These are phyloP conservation scores for Talaromyces sp. DNA, from an alignment of 2,329 filamentous ascomycete species.

Conservation along the genomic window DNA sequence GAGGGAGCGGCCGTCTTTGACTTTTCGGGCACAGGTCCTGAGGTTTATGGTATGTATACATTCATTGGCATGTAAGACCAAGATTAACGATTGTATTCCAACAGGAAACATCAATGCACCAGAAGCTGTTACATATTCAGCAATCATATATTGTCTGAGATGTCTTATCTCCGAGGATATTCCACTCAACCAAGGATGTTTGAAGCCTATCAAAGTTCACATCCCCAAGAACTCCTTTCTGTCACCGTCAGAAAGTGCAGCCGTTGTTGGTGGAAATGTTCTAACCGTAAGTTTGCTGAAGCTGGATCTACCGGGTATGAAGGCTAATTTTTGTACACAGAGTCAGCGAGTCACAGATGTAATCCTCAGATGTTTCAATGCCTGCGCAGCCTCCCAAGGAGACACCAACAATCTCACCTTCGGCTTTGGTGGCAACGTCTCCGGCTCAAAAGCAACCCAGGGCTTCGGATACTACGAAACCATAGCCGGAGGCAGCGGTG, in stretches of 20 bases:
- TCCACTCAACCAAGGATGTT: conserved; percentile 76
- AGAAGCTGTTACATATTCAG: conserved; percentile 71
- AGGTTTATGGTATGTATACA: conserved; percentile 60
- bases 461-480: conserved; percentile 84
- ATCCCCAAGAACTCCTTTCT: conserved; percentile 71
- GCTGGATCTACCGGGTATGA: background rate
- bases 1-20: conserved; percentile 72
- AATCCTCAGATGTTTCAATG: conserved; percentile 70
- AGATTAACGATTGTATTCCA: background rate
- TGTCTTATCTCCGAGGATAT: conserved; percentile 74
- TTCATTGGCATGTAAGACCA: background rate
- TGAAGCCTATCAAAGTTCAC: conserved; percentile 67
- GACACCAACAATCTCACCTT: conserved; percentile 78
- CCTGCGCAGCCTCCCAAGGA: conserved; percentile 71
- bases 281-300: conserved; percentile 51
- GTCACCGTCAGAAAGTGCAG: conserved; percentile 67
- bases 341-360: conserved; percentile 74
- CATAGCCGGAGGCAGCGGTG: conserved; percentile 73
- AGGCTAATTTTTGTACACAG: conserved; percentile 19
- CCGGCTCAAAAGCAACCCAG: conserved; percentile 51
- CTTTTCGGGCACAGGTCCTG: conserved; percentile 71
- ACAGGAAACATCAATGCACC: conserved; percentile 70
- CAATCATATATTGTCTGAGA: conserved; percentile 77
- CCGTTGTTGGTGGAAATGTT: conserved; percentile 76
- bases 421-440: conserved; percentile 66